These are phyloP conservation scores for Stylonectria norvegica DNA, from an alignment of 2,329 filamentous ascomycete genomes.

Conservation along the genomic window DNA sequence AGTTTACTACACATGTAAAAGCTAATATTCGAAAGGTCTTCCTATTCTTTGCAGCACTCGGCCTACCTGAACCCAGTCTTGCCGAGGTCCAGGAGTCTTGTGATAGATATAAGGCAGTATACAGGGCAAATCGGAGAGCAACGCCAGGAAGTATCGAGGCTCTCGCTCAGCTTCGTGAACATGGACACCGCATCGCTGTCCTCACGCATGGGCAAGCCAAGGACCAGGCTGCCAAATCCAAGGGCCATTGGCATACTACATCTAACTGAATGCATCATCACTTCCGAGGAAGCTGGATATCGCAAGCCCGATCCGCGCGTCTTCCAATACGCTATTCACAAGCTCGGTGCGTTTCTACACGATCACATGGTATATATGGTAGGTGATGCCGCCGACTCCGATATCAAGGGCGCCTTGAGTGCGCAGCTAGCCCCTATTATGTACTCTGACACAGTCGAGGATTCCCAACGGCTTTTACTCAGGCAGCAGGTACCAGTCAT, in stretches of 20 bases:
- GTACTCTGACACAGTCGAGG: slow-evolving; percentile 1
- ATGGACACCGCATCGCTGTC: slow-evolving; percentile 4
- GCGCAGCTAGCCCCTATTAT: slow-evolving; percentile 2
- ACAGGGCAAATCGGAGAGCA: slow-evolving; percentile 3
- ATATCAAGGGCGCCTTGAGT: slow-evolving; percentile 9
- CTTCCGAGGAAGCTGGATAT: slow-evolving; percentile 6
- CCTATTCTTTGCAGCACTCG: not conserved
- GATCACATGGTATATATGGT: slow-evolving; percentile 6
- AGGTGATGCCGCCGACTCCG: slow-evolving; percentile 5
- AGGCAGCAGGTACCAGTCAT: slow-evolving; percentile 2
- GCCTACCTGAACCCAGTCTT: not conserved
- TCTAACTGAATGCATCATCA: slow-evolving; percentile 7
- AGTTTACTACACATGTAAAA: not conserved
- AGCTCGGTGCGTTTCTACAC: not conserved
- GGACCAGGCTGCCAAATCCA: slow-evolving; percentile 3
- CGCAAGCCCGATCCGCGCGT: slow-evolving; percentile 5
- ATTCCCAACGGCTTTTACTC: not conserved
- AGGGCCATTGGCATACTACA: slow-evolving; percentile 5
- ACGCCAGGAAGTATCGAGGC: slow-evolving; percentile 2
- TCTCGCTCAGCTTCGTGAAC: not conserved
- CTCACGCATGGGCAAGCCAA: slow-evolving; percentile 6
- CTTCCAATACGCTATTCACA: slow-evolving; percentile 4
- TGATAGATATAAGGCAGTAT: slow-evolving; percentile 2
- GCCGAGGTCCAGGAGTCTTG: slow-evolving; percentile 1
- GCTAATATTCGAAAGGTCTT: not conserved